phyloP scores from a whole-genome alignment of 768 basidiomycete genomes.

The Heimioporus sp. region DNA sequence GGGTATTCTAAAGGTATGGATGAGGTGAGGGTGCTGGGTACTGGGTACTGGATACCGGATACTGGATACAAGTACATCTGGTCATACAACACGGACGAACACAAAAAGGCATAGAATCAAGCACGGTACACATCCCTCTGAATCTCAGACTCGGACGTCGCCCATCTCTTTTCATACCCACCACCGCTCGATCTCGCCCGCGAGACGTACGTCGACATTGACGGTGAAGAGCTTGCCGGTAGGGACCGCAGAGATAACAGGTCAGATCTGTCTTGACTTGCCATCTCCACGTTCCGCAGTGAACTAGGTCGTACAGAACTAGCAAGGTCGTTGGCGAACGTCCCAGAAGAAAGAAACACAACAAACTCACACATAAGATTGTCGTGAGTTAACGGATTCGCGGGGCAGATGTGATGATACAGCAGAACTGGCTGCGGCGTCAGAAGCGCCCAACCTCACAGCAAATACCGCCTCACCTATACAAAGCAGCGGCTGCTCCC shows the following conservation, averaged over 20 bases:
- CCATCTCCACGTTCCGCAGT: neutral
- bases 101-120: slow-evolving; percentile 1
- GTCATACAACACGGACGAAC: no score
- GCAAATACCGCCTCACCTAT: slow-evolving; percentile 45
- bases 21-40: no score
- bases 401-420: slow-evolving; percentile 47
- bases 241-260: neutral
- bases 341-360: neutral
- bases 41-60: no score
- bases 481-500: slow-evolving; percentile 43
- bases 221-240: neutral
- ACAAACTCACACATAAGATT: slow-evolving; percentile 20
- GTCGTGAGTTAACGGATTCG: slow-evolving; percentile 11
- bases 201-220: neutral
- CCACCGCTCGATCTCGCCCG: neutral
- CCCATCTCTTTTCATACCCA: slow-evolving; percentile 22
- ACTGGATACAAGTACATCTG: no score
- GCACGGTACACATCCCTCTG: slow-evolving; percentile 11
- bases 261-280: slow-evolving; percentile 3
- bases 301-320: slow-evolving; percentile 11
- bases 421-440: slow-evolving; percentile 41
- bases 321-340: neutral
- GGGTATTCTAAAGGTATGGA: no score
- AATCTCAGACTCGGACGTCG: slow-evolving; percentile 22
- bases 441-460: slow-evolving; percentile 1